Base-by-base conservation (phyloP, 768 basidiomycete species). In the Phaffia australis region DNA sequence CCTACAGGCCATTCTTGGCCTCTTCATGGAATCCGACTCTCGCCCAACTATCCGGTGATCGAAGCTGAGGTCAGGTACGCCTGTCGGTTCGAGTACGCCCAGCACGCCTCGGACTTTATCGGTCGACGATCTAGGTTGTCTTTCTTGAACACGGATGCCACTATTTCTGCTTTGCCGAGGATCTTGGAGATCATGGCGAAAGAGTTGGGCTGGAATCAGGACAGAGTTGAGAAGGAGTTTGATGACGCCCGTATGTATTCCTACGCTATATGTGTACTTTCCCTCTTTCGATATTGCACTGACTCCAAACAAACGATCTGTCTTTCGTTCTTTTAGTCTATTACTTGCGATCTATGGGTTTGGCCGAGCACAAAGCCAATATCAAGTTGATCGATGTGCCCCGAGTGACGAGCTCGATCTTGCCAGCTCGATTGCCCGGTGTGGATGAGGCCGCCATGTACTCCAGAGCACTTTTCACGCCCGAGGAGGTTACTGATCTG, bases 41-140 rank as follows among this genome's bases (percentile, higher is more conserved):
- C 79, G 35, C 77, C 83, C 2, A 80, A 81, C 65, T 90, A 94
- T 74, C 86, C 92, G 57, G 93, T 85, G 81, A 85, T 97, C 75
- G 90, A 95, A 75, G 91, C 89, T 0, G 94, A 99, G 78, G 85
- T 93, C 8, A 84, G 84, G 57, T 95, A 94, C 74, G 91, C 92
- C 0, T 81, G 86, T 25, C 84, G 84, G 18, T 81, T 90, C 75
- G 94, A 99, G 78, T 97, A 94, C 76, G 94, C 93, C 0, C 82
- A 84, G 66, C 92, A 87, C n/a, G 88, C 92, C 15, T 80, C 87
- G 66, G 94, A 99, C 76, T 87, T 98, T 71, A 84, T 98, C 73
- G 89, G 89, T 1, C 86, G 94, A 0, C 86, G 93, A 67, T 87
- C 88, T 14, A 87, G 94, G n/a, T 81, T 99, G 32, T 85, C 88